Base-by-base conservation (phyloP, 2,329 filamentous ascomycete species). In the Camillea tinctor region DNA sequence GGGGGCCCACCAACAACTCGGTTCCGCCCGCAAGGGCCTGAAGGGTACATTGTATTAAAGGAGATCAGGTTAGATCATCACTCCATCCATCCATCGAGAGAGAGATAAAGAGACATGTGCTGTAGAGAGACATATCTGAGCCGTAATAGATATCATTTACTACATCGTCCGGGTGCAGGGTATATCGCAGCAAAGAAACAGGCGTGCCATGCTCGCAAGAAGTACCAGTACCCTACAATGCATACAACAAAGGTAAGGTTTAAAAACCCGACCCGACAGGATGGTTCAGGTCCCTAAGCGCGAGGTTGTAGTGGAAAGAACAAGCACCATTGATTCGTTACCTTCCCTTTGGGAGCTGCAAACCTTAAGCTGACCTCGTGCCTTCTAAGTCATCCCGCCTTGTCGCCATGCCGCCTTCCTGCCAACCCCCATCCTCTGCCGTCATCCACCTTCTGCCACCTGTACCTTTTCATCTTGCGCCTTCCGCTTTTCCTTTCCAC, bases 281-380 rank as follows among this genome's bases (percentile, higher is more conserved):
- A 22, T 44, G 55, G 55, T 51, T 19, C 48, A 48, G 48, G 23
- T 52, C 48, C 36, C 22, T 21, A 19, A 69, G 66, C 66, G 65
- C 65, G 64, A 63, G 66, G 64, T 68, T 65, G 68, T 65, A 69
- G 67, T 63, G 68, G 26, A 62, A 64, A 54, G 61, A 64, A 58
- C 60, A 36, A 44, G 64, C 59, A 57, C 66, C 62, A 64, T 63
- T 71, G 69, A 72, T 72, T 72, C 69, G 69, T 66, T 72, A 65
- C 67, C 67, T 65, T 60, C 54, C 62, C 60, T 64, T 66, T 64
- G 68, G 65, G 56, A 58, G 56, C 61, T 60, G 61, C 62, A 69
- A 71, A 71, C 69, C 65, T 71, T 71, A 71, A 71, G 66, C 65
- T 65, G 66, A 71, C 69, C 57, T 68, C 69, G 60, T 49, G 52